Evolutionary conservation across 2,329 filamentous ascomycete genomes (phyloP).

Genomic region (Cylindrodendrum hubeiense): DNA sequence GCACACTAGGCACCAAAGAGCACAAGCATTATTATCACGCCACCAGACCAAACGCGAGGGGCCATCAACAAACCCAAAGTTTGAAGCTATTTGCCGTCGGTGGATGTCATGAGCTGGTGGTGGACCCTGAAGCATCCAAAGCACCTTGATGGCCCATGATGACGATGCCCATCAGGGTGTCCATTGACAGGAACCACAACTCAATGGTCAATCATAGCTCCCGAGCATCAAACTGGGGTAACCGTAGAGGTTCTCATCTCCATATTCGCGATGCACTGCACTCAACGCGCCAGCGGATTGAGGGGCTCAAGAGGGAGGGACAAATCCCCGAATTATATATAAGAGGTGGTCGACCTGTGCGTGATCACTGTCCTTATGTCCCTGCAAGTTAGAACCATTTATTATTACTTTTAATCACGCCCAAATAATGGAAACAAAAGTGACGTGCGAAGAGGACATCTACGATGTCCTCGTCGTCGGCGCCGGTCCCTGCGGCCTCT

Average conservation of each 20-base stretch:
- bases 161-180: slow-evolving; percentile 26
- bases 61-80: background rate
- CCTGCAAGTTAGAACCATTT: background rate
- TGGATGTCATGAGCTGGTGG: slow-evolving; percentile 1
- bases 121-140: slow-evolving; percentile 7
- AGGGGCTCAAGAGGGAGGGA: background rate
- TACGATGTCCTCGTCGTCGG: slow-evolving; percentile 81
- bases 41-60: background rate
- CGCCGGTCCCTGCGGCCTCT: slow-evolving; percentile 80
- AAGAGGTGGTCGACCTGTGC: background rate
- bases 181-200: background rate
- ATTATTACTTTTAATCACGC: background rate
- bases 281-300: background rate
- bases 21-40: background rate
- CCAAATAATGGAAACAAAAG: slow-evolving; percentile 1
- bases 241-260: slow-evolving; percentile 25
- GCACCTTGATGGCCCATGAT: slow-evolving; percentile 25
- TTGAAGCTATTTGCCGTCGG: background rate
- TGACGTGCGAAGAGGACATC: slow-evolving; percentile 48
- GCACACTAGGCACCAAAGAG: no score
- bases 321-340: background rate
- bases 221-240: background rate
- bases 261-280: background rate
- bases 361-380: background rate
- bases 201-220: slow-evolving; percentile 4